A percentile compares a stretch with the other conserved stretches of the same genome.
Conservation (phyloP, 2,329 filamentous ascomycete species). For the Aotearoamyces nothofagi region DNA sequence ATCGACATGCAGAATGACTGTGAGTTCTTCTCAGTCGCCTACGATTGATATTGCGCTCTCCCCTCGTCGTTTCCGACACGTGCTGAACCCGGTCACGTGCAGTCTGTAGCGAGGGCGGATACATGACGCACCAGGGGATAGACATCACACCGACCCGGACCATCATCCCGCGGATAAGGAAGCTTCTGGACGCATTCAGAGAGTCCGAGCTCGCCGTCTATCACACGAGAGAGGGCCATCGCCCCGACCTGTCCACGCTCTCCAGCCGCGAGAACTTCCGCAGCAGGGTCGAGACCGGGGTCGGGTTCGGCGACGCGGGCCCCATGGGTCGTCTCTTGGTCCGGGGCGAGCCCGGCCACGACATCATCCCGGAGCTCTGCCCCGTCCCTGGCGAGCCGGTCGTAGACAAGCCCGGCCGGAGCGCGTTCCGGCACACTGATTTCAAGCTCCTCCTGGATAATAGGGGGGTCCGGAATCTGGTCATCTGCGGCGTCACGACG, state of each 20-base stretch:
- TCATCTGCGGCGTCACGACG: slow-evolving; percentile 21
- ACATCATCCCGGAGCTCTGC: slow-evolving; percentile 30
- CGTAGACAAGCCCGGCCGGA: slow-evolving; percentile 18
- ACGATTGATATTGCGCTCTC: too few species aligned
- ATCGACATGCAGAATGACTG: slow-evolving; percentile 42
- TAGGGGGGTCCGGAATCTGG: slow-evolving; percentile 18
- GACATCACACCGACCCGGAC: slow-evolving; percentile 22
- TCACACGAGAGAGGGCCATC: slow-evolving; percentile 37
- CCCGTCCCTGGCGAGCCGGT: slow-evolving; percentile 17
- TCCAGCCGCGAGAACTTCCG: slow-evolving; percentile 36
- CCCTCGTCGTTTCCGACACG: too few species aligned
- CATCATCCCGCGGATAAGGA: slow-evolving; percentile 27
- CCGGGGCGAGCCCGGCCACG: slow-evolving; percentile 40
- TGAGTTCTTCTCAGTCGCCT: too few species aligned
- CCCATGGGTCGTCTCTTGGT: slow-evolving; percentile 42
- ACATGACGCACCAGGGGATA: slow-evolving; percentile 31
- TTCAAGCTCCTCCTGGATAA: slow-evolving; percentile 18
- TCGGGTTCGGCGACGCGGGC: slow-evolving; percentile 32
- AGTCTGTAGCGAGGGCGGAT: too few species aligned
- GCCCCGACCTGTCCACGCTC: slow-evolving; percentile 38
- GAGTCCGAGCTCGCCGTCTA: slow-evolving; percentile 25
- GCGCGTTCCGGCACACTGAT: slow-evolving; percentile 23
- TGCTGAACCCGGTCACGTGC: too few species aligned
- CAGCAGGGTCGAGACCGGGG: slow-evolving; percentile 29
- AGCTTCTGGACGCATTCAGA: slow-evolving; percentile 26